Conservation (phyloP, 495 filamentous ascomycete species). For the Astrocystis sublimbata region DNA sequence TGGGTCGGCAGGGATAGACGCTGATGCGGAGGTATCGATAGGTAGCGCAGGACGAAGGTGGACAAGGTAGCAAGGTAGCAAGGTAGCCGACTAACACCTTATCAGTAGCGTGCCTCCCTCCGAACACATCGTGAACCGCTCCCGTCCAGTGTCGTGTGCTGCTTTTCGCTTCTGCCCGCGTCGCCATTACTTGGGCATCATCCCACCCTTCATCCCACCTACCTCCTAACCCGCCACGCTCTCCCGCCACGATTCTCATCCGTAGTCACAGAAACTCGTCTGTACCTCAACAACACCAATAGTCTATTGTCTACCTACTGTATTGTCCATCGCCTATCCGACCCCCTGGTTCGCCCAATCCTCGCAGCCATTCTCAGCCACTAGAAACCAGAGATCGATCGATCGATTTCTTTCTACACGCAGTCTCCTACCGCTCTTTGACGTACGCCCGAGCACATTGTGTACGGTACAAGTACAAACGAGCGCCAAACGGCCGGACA, state of each 20-base stretch:
- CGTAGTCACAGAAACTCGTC: no score
- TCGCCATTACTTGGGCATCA: not conserved
- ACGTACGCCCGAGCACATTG: no score
- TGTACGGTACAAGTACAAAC: not conserved
- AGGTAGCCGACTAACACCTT: slow-evolving; percentile 13
- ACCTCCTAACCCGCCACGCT: no score
- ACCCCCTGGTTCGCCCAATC: not conserved
- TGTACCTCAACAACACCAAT: no score
- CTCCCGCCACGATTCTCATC: no score
- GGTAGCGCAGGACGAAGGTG: no score
- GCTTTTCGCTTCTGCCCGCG: not conserved
- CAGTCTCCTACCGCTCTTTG: no score
- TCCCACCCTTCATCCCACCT: not conserved
- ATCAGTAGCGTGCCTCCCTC: slow-evolving; percentile 16
- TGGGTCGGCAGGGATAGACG: not conserved
- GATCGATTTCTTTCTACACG: not conserved
- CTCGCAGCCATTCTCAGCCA: slow-evolving; percentile 8
- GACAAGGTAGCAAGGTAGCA: no score
- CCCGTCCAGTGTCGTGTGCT: slow-evolving; percentile 13
- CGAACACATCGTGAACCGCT: slow-evolving; percentile 14
- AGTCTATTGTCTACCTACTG: no score
- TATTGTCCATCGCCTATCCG: no score
- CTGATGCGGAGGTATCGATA: slow-evolving; percentile 2
- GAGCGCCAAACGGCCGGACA: not conserved
- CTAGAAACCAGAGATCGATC: not conserved